A percentile compares a stretch with the other conserved stretches of the same genome.
phyloP scores from a whole-genome alignment of 2,329 filamentous ascomycete genomes.

The Trichophyton rubrum region DNA sequence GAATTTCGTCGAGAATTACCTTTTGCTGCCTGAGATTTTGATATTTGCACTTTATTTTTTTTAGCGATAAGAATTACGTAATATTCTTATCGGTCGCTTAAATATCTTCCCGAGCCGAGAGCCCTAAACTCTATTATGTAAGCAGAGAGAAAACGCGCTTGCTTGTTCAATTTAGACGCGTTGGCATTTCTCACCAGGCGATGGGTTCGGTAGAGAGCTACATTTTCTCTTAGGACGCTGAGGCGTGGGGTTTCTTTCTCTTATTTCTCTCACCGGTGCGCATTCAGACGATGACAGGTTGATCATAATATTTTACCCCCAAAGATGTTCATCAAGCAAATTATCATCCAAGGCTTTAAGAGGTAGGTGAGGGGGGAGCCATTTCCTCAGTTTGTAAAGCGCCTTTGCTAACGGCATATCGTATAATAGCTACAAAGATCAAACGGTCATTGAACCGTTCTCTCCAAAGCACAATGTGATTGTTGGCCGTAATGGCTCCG shows the following conservation, averaged over 20 bases:
- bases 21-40: background rate
- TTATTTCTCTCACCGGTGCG: background rate
- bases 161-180: background rate
- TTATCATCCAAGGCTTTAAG: constrained; percentile 99
- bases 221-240: background rate
- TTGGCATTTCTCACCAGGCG: background rate
- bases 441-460: constrained; percentile 96
- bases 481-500: constrained; percentile 95
- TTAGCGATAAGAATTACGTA: background rate
- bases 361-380: constrained; percentile 46
- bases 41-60: background rate
- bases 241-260: background rate
- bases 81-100: background rate
- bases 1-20: background rate
- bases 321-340: constrained; percentile 97
- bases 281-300: background rate
- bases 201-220: background rate
- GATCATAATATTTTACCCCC: background rate
- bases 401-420: constrained; percentile 9
- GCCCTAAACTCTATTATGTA: background rate
- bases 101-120: background rate
- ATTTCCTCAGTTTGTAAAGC: background rate
- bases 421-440: constrained; percentile 84
- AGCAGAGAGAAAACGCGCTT: background rate
- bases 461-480: constrained; percentile 97